These are phyloP conservation scores for Wallacemonas collosoma DNA, from an alignment of 208 protist species.

Conservation along the genomic window DNA sequence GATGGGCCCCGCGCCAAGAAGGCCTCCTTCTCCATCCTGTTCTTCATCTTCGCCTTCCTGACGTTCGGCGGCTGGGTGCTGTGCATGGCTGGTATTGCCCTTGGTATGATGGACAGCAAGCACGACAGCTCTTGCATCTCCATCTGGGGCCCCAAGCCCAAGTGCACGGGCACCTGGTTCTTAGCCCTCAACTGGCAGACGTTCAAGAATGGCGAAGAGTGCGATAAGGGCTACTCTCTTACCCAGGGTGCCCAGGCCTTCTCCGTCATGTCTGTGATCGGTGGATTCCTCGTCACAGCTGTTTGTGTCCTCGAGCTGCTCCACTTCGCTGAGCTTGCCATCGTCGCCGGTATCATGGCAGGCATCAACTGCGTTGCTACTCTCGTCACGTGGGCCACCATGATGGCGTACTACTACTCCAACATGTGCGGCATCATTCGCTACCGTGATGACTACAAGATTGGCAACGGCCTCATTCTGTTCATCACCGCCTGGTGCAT, in stretches of 20 bases:
- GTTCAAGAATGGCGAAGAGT: slow-evolving; percentile 26
- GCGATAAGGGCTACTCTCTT: slow-evolving; percentile 55
- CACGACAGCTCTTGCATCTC: slow-evolving; percentile 35
- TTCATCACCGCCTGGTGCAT: slow-evolving; percentile 62
- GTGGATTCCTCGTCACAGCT: slow-evolving; percentile 44
- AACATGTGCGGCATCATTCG: slow-evolving; percentile 44
- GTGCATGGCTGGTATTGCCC: slow-evolving; percentile 47
- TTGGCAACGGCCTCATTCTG: slow-evolving; percentile 50
- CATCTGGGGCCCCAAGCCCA: slow-evolving; percentile 63
- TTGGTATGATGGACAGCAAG: slow-evolving; percentile 54
- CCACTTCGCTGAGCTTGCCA: slow-evolving; percentile 56
- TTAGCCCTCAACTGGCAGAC: slow-evolving; percentile 40
- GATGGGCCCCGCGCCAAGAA: slow-evolving; percentile 22
- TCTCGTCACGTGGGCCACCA: slow-evolving; percentile 54
- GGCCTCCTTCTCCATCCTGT: slow-evolving; percentile 26
- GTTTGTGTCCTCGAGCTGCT: slow-evolving; percentile 48
- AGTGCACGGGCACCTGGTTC: slow-evolving; percentile 55
- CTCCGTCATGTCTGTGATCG: slow-evolving; percentile 68
- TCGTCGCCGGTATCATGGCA: slow-evolving; percentile 56
- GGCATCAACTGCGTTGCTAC: slow-evolving; percentile 53
- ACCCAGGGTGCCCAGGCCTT: slow-evolving; percentile 60
- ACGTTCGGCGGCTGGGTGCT: slow-evolving; percentile 45
- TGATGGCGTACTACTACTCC: slow-evolving; percentile 56
- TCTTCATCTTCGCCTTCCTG: slow-evolving; percentile 44
- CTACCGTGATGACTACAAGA: slow-evolving; percentile 43